Conservation (phyloP, 1,284 basidiomycete species). For the Ustilago vetiveriae region DNA sequence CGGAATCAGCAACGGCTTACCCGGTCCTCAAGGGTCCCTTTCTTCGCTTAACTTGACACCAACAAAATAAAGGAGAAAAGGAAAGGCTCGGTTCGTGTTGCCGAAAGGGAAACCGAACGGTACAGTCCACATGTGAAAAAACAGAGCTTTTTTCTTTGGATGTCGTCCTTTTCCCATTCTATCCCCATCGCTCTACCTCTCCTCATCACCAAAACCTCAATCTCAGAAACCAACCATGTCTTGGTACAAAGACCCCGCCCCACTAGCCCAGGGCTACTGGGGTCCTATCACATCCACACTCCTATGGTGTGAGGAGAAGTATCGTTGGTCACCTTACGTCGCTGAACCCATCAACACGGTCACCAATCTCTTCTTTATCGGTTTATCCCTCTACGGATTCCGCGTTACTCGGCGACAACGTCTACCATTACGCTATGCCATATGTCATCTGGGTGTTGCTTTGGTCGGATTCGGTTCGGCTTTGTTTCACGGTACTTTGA, state of each 20-base stretch:
- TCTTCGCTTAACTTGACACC: no score
- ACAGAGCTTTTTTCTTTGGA: no score
- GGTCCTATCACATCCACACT: conserved; percentile 59
- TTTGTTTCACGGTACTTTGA: conserved; percentile 64
- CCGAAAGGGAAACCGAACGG: no score
- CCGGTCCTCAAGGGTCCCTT: no score
- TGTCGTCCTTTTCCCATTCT: no score
- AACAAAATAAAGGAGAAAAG: no score
- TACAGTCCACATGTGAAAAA: no score
- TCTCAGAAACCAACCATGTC: conserved; percentile 39
- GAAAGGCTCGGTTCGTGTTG: no score
- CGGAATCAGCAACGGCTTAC: no score
- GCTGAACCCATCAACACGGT: conserved; percentile 64
- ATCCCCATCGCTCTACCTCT: no score
- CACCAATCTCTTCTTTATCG: conserved; percentile 70
- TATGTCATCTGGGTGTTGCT: conserved; percentile 55
- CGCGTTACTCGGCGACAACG: conserved; percentile 18
- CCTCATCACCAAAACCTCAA: no score
- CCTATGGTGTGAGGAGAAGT: conserved; percentile 65
- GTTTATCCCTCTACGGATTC: conserved; percentile 67
- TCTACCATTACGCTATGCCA: conserved; percentile 51
- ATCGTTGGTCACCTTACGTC: conserved; percentile 54
- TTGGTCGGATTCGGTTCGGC: conserved; percentile 56
- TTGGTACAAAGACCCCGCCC: conserved; percentile 26
- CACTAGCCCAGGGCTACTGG: conserved; percentile 53